A percentile compares a stretch with the other conserved stretches of the same genome.
These are phyloP conservation scores for Oryza punctata DNA, from an alignment of 176 grass and related monocot genomes.

Conservation along the genomic window DNA sequence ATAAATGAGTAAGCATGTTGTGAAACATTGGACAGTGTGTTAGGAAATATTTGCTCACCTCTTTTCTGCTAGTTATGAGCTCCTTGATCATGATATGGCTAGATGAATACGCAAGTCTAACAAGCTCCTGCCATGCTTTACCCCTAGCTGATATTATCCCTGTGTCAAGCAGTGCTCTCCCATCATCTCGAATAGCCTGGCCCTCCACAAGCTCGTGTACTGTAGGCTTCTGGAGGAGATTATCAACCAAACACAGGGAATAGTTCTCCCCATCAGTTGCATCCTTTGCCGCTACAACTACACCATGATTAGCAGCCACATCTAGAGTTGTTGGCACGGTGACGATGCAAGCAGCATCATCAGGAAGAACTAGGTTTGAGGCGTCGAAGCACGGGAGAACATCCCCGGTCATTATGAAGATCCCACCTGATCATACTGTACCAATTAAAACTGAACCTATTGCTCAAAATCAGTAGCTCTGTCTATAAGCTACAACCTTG, in stretches of 20 bases:
- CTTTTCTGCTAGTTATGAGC: slow-evolving; percentile 67
- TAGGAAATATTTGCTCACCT: slow-evolving; percentile 75
- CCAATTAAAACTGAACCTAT: slow-evolving; percentile 23
- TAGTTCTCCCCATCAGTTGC: slow-evolving; percentile 42
- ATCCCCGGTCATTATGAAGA: slow-evolving; percentile 98
- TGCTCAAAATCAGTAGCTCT: background rate
- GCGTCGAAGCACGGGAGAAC: slow-evolving; percentile 95
- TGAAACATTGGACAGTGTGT: slow-evolving; percentile 10
- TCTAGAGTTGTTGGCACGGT: slow-evolving; percentile 81
- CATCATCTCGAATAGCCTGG: slow-evolving; percentile 70
- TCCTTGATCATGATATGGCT: slow-evolving; percentile 62
- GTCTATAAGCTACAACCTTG: slow-evolving; percentile 55
- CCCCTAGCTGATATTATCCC: slow-evolving; percentile 86
- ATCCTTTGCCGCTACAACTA: slow-evolving; percentile 72
- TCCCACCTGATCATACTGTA: slow-evolving; percentile 67
- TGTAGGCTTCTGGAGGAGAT: slow-evolving; percentile 86
- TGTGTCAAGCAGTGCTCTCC: slow-evolving; percentile 84
- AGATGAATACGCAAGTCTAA: slow-evolving; percentile 62
- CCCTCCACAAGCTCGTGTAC: slow-evolving; percentile 60
- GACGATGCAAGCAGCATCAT: slow-evolving; percentile 72
- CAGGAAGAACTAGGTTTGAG: slow-evolving; percentile 65
- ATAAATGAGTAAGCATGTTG: background rate
- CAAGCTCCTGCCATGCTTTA: slow-evolving; percentile 80
- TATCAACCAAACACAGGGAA: slow-evolving; percentile 65
- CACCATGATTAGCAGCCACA: slow-evolving; percentile 86